Percentiles rank a stretch among this genome's conserved stretches.
Conservation (phyloP, 768 basidiomycete genomes). For the Tulasnella sp. region DNA sequence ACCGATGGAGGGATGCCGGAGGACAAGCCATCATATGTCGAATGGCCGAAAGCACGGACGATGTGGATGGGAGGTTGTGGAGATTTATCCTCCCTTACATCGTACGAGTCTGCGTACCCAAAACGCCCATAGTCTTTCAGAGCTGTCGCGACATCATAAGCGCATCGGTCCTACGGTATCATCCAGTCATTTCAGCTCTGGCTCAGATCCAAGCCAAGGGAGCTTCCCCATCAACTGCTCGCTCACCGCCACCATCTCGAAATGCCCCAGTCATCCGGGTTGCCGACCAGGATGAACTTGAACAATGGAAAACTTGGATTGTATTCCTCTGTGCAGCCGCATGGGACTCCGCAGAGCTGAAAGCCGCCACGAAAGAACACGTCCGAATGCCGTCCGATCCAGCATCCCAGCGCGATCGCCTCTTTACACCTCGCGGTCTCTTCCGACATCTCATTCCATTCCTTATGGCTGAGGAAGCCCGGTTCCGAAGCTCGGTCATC, state of each 20-base stretch:
- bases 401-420: slow-evolving; percentile 68
- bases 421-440: slow-evolving; percentile 69
- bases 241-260: slow-evolving; percentile 12
- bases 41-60: slow-evolving; percentile 59
- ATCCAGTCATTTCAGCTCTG: slow-evolving; percentile 57
- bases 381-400: slow-evolving; percentile 57
- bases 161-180: slow-evolving; percentile 57
- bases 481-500: slow-evolving; percentile 78
- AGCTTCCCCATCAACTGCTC: slow-evolving; percentile 34
- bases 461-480: slow-evolving; percentile 71
- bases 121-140: slow-evolving; percentile 34
- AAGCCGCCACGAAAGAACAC: slow-evolving; percentile 53
- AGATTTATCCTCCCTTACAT: slow-evolving; percentile 57
- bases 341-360: slow-evolving; percentile 42
- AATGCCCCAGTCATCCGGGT: neutral
- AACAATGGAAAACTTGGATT: slow-evolving; percentile 79
- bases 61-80: slow-evolving; percentile 64
- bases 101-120: slow-evolving; percentile 44
- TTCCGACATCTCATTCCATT: slow-evolving; percentile 81
- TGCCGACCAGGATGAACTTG: slow-evolving; percentile 26
- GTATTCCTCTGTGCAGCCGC: slow-evolving; percentile 80
- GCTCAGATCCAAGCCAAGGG: slow-evolving; percentile 56
- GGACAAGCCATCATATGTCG: slow-evolving; percentile 47
- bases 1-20: slow-evolving; percentile 43
- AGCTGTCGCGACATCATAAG: slow-evolving; percentile 55